These are phyloP conservation scores for Fusarium paranaense DNA, from an alignment of 2,329 filamentous ascomycete genomes.

Conservation along the genomic window DNA sequence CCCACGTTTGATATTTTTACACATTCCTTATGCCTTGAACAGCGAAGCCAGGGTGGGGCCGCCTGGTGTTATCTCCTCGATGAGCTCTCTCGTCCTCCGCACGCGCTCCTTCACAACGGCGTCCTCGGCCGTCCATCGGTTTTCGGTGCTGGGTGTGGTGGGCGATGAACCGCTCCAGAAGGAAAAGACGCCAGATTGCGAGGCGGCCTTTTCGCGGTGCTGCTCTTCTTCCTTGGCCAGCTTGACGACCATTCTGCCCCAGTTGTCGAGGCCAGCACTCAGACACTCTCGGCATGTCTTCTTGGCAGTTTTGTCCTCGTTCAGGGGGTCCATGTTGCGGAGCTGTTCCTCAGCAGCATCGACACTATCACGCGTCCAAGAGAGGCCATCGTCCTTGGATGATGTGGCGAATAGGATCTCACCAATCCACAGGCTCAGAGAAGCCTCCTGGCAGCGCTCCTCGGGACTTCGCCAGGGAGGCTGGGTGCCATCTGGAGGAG, in stretches of 20 bases:
- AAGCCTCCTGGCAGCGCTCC: slow-evolving; percentile 86
- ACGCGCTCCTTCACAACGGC: slow-evolving; percentile 65
- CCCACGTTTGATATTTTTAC: slow-evolving; percentile 12
- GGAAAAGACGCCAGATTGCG: slow-evolving; percentile 47
- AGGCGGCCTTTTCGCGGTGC: slow-evolving; percentile 49
- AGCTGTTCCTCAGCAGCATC: slow-evolving; percentile 80
- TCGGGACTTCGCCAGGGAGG: slow-evolving; percentile 72
- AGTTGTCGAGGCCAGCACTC: slow-evolving; percentile 80
- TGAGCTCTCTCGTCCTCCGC: slow-evolving; percentile 62
- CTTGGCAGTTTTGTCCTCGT: slow-evolving; percentile 44
- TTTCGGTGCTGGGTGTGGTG: slow-evolving; percentile 40
- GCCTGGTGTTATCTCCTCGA: slow-evolving; percentile 61
- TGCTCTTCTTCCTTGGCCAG: slow-evolving; percentile 66
- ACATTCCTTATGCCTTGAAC: slow-evolving; percentile 54
- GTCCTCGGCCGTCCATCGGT: slow-evolving; percentile 67
- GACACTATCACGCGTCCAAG: slow-evolving; percentile 91
- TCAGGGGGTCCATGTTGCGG: slow-evolving; percentile 53
- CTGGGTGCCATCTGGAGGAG: slow-evolving; percentile 76
- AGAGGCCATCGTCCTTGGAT: slow-evolving; percentile 76
- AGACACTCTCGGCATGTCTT: slow-evolving; percentile 83
- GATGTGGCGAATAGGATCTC: slow-evolving; percentile 85
- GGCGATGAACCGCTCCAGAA: slow-evolving; percentile 53
- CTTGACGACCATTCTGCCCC: slow-evolving; percentile 81
- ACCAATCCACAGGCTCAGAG: slow-evolving; percentile 88
- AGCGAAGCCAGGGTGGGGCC: slow-evolving; percentile 48